These are phyloP conservation scores for Boletellus ananas DNA, from an alignment of 768 basidiomycete species.

Conservation along the genomic window DNA sequence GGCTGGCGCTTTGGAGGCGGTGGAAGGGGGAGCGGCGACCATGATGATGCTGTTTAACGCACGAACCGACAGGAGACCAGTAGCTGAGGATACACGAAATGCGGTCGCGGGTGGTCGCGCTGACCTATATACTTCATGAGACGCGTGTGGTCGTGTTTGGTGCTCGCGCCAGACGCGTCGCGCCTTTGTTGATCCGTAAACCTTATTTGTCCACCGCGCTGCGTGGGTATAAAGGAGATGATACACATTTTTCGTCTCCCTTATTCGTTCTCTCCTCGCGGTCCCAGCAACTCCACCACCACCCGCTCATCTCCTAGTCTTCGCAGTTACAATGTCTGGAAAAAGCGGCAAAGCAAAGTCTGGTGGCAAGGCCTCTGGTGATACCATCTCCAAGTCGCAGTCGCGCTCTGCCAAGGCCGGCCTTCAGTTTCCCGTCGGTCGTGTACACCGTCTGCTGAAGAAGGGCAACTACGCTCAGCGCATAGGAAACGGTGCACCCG, in stretches of 20 bases:
- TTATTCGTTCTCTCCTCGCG: slow-evolving; percentile 9
- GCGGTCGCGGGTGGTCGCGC: not conserved
- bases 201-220: slow-evolving; percentile 27
- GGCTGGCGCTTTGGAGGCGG: slow-evolving; percentile 40
- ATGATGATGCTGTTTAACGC: slow-evolving; percentile 34
- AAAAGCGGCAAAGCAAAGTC: slow-evolving; percentile 59
- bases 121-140: slow-evolving; percentile 20
- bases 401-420: slow-evolving; percentile 42
- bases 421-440: slow-evolving; percentile 53
- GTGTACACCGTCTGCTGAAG: slow-evolving; percentile 58
- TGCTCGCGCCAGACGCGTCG: slow-evolving; percentile 27
- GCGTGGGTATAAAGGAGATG: slow-evolving; percentile 28
- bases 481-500: slow-evolving; percentile 53
- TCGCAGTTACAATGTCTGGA: slow-evolving; percentile 33
- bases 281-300: not conserved
- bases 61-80: not conserved
- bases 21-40: slow-evolving; percentile 56
- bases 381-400: slow-evolving; percentile 27
- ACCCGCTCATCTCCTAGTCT: slow-evolving; percentile 1
- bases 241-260: slow-evolving; percentile 1
- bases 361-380: slow-evolving; percentile 57
- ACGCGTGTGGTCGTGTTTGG: slow-evolving; percentile 40
- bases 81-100: slow-evolving; percentile 10
- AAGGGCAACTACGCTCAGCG: slow-evolving; percentile 56
- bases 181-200: slow-evolving; percentile 37